A percentile compares a stretch with the other conserved stretches of the same genome.
These are phyloP conservation scores for Fraxinus xanthoxyloides DNA, from an alignment of 305 asterid species.

Conservation along the genomic window DNA sequence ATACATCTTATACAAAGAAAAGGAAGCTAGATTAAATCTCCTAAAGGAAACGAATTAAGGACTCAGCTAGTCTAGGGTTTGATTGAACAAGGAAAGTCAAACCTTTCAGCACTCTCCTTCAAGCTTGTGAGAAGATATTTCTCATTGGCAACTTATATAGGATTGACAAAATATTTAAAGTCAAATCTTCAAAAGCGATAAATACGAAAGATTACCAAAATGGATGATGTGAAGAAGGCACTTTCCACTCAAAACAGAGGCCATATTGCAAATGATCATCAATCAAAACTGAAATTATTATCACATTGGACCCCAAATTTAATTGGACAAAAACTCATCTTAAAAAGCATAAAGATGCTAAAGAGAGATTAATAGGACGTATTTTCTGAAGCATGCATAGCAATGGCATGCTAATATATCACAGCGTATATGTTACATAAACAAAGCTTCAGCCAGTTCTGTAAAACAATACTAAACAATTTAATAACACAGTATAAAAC, in stretches of 20 bases:
- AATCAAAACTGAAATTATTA: background rate
- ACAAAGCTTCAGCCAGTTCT: background rate
- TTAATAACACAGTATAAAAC: background rate
- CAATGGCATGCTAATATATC: background rate
- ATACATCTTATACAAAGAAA: background rate
- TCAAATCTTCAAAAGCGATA: background rate
- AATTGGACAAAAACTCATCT: background rate
- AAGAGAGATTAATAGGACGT: background rate
- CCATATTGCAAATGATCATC: background rate
- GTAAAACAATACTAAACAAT: background rate
- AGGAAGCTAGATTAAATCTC: background rate
- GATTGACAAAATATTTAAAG: background rate
- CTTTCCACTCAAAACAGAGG: background rate
- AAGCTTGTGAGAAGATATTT: background rate
- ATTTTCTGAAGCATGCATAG: conserved; percentile 3
- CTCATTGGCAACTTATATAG: background rate
- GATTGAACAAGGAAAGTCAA: background rate
- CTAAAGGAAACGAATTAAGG: background rate
- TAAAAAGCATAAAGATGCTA: background rate
- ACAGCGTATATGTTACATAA: background rate
- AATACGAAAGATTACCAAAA: background rate
- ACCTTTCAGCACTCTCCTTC: background rate
- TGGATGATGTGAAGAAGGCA: background rate
- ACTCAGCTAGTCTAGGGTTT: background rate
- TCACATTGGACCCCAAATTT: background rate